A percentile compares a stretch with the other conserved stretches of the same genome.
Evolutionary conservation across 164 flowering plant species (phyloP).

Genomic region (Cinnamomum micranthum): DNA sequence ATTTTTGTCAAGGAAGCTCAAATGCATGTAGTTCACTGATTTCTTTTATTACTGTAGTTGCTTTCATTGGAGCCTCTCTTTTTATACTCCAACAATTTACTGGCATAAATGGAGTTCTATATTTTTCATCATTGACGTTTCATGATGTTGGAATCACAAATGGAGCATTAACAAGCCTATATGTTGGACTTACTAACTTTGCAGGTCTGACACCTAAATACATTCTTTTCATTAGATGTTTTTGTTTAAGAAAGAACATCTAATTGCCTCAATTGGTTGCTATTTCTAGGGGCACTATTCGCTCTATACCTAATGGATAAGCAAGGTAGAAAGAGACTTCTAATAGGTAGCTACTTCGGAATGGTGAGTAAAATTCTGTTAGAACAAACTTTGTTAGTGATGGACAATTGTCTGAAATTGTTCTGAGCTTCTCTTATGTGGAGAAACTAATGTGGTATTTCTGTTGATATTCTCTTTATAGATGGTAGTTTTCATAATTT

Average conservation of each 20-base stretch:
- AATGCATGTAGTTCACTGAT: not conserved
- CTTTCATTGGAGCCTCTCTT: conserved; percentile 71
- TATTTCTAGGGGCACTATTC: conserved; percentile 55
- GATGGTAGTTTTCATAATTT: too few species aligned
- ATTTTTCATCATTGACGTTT: conserved; percentile 80
- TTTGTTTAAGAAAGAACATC: conserved; percentile 2
- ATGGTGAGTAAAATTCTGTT: conserved; percentile 47
- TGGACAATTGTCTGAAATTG: too few species aligned
- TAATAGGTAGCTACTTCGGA: conserved; percentile 84
- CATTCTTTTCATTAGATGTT: conserved; percentile 1
- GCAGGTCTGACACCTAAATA: conserved; percentile 39
- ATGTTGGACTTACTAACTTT: conserved; percentile 69
- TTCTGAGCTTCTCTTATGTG: too few species aligned
- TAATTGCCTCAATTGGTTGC: conserved; percentile 8
- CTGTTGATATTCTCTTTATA: too few species aligned
- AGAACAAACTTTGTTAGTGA: not conserved
- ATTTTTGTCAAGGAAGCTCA: not conserved
- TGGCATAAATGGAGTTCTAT: conserved; percentile 85
- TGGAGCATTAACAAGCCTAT: conserved; percentile 61
- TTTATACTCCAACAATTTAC: conserved; percentile 83
- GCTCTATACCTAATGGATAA: conserved; percentile 66
- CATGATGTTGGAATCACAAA: conserved; percentile 66
- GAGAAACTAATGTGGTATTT: too few species aligned
- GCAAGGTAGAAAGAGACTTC: conserved; percentile 72
- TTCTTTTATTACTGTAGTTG: conserved; percentile 49